Percentiles rank a stretch among this genome's conserved stretches.
Evolutionary conservation across 2,329 filamentous ascomycete genomes (phyloP).

Genomic region (Diaporthe sp.): DNA sequence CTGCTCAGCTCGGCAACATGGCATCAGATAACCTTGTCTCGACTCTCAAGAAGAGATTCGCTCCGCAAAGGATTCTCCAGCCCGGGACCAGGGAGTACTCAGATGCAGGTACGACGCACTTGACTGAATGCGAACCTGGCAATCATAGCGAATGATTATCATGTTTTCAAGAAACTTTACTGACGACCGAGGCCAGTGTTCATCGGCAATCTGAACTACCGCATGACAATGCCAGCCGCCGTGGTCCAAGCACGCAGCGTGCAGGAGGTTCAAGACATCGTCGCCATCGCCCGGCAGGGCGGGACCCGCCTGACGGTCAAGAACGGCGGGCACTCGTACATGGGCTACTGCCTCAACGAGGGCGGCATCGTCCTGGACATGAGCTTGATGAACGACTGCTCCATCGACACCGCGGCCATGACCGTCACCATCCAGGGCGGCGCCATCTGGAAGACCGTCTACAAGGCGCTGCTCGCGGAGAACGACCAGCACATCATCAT

Average conservation of each 20-base stretch:
- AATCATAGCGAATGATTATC: neutral
- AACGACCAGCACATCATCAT: neutral
- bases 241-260: neutral
- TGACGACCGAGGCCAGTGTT: neutral
- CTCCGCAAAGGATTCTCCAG: neutral
- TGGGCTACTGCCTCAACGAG: neutral
- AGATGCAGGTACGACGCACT: neutral
- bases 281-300: neutral
- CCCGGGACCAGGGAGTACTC: neutral
- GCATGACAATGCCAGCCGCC: neutral
- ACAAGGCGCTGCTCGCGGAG: neutral
- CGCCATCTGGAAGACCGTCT: neutral
- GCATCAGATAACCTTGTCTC: neutral
- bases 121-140: neutral
- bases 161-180: neutral
- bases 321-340: neutral
- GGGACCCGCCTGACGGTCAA: neutral
- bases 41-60: neutral
- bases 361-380: constrained; percentile 2
- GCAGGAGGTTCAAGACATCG: neutral
- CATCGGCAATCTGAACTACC: neutral
- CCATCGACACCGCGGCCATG: neutral
- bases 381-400: constrained; percentile 6
- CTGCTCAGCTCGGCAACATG: neutral
- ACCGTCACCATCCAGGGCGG: neutral